These are phyloP conservation scores for Micractinium conductrix DNA, from an alignment of 139 green algal genomes.

Conservation along the genomic window DNA sequence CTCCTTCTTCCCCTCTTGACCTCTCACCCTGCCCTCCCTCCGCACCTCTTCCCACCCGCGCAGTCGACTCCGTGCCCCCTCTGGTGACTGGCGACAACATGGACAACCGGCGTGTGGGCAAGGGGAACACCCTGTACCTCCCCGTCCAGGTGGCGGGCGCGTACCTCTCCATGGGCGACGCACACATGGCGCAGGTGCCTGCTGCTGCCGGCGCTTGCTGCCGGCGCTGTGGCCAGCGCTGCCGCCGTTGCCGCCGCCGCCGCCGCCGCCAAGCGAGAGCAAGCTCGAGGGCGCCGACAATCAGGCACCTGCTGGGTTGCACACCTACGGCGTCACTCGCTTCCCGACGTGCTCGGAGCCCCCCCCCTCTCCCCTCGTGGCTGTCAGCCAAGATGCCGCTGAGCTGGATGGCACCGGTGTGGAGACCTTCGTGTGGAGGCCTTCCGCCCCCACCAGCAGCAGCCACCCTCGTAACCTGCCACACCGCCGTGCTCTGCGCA, in stretches of 20 bases:
- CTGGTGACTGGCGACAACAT: constrained; percentile 61
- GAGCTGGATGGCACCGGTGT: too few species aligned
- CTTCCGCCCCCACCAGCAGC: too few species aligned
- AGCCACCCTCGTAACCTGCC: neutral
- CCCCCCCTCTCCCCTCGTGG: neutral
- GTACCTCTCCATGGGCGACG: constrained; percentile 71
- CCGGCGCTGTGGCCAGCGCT: neutral
- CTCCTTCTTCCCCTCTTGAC: too few species aligned
- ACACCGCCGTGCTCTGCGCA: neutral
- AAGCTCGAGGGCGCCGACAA: neutral
- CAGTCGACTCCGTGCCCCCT: constrained; percentile 60
- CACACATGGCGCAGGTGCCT: constrained; percentile 59
- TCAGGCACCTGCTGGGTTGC: too few species aligned
- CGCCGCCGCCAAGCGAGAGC: neutral
- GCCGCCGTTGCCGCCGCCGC: neutral
- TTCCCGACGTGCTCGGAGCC: too few species aligned
- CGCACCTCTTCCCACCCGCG: constrained; percentile 30
- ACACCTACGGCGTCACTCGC: too few species aligned
- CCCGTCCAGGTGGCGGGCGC: constrained; percentile 68
- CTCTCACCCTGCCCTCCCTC: too few species aligned
- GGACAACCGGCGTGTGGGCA: constrained; percentile 65
- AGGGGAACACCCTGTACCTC: constrained; percentile 70
- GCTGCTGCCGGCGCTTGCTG: neutral
- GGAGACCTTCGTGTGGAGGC: too few species aligned
- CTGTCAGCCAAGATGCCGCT: neutral